Evolutionary conservation across 768 basidiomycete genomes (phyloP).

Genomic region (Mycena filopes): DNA sequence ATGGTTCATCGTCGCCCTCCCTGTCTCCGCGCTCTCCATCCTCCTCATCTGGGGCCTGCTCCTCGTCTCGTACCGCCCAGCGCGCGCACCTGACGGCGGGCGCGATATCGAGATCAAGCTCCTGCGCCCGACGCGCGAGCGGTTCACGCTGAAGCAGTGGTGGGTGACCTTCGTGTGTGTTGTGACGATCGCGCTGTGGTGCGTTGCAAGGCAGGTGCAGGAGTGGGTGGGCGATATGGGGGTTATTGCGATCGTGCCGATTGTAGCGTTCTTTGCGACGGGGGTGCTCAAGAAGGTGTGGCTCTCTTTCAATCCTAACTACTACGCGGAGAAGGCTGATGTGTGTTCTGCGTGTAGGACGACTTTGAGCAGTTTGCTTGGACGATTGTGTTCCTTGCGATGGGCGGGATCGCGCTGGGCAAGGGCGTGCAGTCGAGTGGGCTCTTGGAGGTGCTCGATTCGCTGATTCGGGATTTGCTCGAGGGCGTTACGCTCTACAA

Average conservation of each 20-base stretch:
- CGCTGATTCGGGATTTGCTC: conserved; percentile 66
- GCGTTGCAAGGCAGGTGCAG: conserved; percentile 83
- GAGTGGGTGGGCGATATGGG: conserved; percentile 93
- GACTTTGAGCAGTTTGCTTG: conserved; percentile 96
- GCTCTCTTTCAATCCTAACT: not conserved
- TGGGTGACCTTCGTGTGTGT: conserved; percentile 89
- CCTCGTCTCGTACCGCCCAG: conserved; percentile 82
- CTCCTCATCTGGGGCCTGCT: conserved; percentile 93
- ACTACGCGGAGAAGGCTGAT: conserved; percentile 7
- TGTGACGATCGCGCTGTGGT: conserved; percentile 90
- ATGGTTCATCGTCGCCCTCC: conserved; percentile 95
- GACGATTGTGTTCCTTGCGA: conserved; percentile 95
- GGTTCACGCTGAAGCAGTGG: conserved; percentile 86
- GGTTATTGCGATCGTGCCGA: conserved; percentile 92
- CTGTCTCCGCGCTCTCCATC: conserved; percentile 88
- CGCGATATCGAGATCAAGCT: conserved; percentile 85
- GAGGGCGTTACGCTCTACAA: conserved; percentile 70
- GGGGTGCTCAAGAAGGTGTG: conserved; percentile 92
- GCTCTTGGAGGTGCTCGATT: conserved; percentile 82
- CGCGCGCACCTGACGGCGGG: conserved; percentile 76
- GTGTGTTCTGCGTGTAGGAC: conserved; percentile 60
- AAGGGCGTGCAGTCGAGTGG: conserved; percentile 93
- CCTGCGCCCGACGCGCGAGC: conserved; percentile 85
- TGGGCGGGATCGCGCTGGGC: conserved; percentile 98
- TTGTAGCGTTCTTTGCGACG: conserved; percentile 93